Evolutionary conservation across 2,329 filamentous ascomycete genomes (phyloP).

Genomic region (Alternaria gansuensis): DNA sequence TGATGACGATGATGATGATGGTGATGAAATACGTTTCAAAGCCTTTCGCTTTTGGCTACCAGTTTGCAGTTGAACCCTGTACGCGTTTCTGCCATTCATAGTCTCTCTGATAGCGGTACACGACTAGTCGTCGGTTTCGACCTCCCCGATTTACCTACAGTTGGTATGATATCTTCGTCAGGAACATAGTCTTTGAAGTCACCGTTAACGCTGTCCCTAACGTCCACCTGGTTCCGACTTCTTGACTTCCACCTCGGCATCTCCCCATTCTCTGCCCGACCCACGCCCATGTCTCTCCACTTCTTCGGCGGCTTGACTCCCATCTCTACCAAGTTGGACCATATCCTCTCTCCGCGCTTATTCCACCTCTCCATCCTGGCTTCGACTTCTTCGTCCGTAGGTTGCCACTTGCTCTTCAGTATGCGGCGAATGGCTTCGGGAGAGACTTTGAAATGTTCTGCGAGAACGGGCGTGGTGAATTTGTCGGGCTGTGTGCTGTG

Average conservation of each 20-base stretch:
- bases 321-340: slow-evolving; percentile 57
- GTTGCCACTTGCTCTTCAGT: slow-evolving; percentile 78
- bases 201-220: slow-evolving; percentile 40
- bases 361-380: slow-evolving; percentile 58
- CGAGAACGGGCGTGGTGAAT: slow-evolving; percentile 78
- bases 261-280: slow-evolving; percentile 40
- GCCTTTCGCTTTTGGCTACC: no score
- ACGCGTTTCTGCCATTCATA: neutral
- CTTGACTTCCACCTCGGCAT: slow-evolving; percentile 48
- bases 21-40: no score
- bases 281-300: slow-evolving; percentile 60
- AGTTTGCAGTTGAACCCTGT: no score
- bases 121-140: slow-evolving; percentile 7
- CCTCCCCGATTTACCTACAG: slow-evolving; percentile 32
- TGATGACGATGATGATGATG: no score
- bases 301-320: slow-evolving; percentile 66
- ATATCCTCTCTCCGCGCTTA: slow-evolving; percentile 59
- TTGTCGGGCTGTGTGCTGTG: slow-evolving; percentile 77
- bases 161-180: slow-evolving; percentile 45
- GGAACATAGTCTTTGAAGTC: slow-evolving; percentile 18
- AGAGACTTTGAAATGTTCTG: slow-evolving; percentile 83
- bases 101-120: slow-evolving; percentile 8
- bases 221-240: slow-evolving; percentile 39
- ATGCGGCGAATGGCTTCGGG: slow-evolving; percentile 88
- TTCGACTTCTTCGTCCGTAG: slow-evolving; percentile 60